These are phyloP conservation scores for Herpetomonas tarakana DNA, from an alignment of 208 protist genomes.

Conservation along the genomic window DNA sequence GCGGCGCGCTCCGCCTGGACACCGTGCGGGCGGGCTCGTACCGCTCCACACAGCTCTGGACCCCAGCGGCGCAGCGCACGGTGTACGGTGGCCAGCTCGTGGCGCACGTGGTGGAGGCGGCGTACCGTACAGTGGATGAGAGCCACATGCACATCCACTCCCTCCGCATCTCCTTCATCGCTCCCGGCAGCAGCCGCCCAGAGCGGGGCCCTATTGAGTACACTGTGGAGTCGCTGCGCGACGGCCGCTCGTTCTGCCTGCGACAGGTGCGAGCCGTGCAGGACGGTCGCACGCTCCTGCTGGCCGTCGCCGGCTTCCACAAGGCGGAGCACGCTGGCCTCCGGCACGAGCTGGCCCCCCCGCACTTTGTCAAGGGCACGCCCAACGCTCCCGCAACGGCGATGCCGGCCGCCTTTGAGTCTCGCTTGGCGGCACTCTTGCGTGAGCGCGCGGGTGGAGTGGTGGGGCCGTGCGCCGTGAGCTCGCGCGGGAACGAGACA, in stretches of 20 bases:
- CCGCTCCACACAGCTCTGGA: conserved; percentile 24
- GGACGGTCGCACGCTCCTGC: conserved; percentile 11
- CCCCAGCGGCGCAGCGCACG: conserved; percentile 12
- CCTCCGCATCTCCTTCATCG: conserved; percentile 42
- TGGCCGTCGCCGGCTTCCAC: conserved; percentile 34
- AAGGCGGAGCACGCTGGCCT: conserved; percentile 12
- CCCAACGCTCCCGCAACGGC: neutral
- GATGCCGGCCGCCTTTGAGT: neutral
- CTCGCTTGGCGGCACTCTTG: neutral
- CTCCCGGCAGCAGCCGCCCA: conserved; percentile 13
- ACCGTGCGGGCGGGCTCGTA: conserved; percentile 17
- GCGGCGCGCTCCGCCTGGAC: conserved; percentile 24
- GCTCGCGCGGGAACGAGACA: neutral
- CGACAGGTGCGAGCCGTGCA: conserved; percentile 26
- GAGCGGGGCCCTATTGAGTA: conserved; percentile 20
- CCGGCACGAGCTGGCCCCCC: conserved; percentile 22
- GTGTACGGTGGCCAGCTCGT: conserved; percentile 55
- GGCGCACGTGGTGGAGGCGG: conserved; percentile 34
- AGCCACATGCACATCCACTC: conserved; percentile 25
- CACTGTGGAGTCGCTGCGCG: conserved; percentile 19
- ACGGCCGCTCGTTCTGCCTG: conserved; percentile 25
- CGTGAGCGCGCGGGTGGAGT: no score
- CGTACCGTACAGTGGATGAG: conserved; percentile 26
- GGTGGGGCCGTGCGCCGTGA: neutral
- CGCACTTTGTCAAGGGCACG: neutral